Conservation (phyloP, 805 yeast species). For the Saccharomycopsis fibuligera region DNA sequence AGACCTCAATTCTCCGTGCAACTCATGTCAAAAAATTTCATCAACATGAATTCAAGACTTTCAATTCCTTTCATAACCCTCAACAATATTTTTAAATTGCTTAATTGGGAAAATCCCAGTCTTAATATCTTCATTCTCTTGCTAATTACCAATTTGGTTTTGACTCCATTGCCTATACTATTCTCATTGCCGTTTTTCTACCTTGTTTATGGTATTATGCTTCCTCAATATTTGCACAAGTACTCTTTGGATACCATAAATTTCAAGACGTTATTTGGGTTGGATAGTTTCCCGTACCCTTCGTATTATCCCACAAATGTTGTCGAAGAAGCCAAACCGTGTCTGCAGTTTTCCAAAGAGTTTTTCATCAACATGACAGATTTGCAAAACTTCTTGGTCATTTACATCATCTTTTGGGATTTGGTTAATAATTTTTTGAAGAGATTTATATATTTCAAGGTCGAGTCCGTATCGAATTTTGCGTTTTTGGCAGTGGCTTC, state of each 20-base stretch:
- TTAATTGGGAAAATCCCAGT: slow-evolving; percentile 60
- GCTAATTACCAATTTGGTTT: slow-evolving; percentile 43
- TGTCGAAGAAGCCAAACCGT: slow-evolving; percentile 28
- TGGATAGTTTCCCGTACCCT: slow-evolving; percentile 37
- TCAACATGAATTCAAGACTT: slow-evolving; percentile 54
- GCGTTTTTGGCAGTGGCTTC: slow-evolving; percentile 37
- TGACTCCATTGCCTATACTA: slow-evolving; percentile 53
- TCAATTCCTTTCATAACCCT: slow-evolving; percentile 55
- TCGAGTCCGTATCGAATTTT: slow-evolving; percentile 52
- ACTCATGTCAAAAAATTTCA: slow-evolving; percentile 61
- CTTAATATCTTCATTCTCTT: slow-evolving; percentile 54
- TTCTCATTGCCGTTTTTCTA: slow-evolving; percentile 49
- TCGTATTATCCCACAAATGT: slow-evolving; percentile 42
- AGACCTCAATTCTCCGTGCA: slow-evolving; percentile 69
- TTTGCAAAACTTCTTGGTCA: slow-evolving; percentile 71
- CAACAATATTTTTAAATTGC: slow-evolving; percentile 48
- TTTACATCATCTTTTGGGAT: slow-evolving; percentile 61
- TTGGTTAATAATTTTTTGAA: slow-evolving; percentile 40
- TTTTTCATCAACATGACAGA: slow-evolving; percentile 75
- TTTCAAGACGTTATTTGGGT: slow-evolving; percentile 7
- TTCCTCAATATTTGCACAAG: slow-evolving; percentile 56
- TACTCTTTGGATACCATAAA: slow-evolving; percentile 35
- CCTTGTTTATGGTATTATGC: slow-evolving; percentile 48
- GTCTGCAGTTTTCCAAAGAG: slow-evolving; percentile 63
- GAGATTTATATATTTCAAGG: slow-evolving; percentile 57